Percentiles rank a stretch among this genome's conserved stretches.
phyloP scores from a whole-genome alignment of 768 basidiomycete genomes.

The Mycena alexandri region DNA sequence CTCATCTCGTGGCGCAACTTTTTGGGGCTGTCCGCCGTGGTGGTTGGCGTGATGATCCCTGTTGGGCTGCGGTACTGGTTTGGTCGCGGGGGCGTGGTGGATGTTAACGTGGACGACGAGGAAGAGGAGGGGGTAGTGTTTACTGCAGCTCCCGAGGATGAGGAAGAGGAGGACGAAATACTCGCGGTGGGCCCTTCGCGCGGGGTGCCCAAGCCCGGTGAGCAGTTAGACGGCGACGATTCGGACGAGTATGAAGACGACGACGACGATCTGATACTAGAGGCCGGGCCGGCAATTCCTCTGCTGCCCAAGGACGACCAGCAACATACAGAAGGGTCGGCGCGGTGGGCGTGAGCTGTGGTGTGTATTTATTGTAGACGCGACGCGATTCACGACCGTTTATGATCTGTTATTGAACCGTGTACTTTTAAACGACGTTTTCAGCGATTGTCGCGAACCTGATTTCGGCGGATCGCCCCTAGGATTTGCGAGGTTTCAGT shows the following conservation, averaged over 20 bases:
- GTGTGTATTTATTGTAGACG: slow-evolving; percentile 30
- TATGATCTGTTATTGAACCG: not conserved
- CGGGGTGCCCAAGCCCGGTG: slow-evolving; percentile 48
- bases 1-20: slow-evolving; percentile 94
- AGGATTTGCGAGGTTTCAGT: too few species aligned
- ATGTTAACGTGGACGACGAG: slow-evolving; percentile 46
- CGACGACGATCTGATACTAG: slow-evolving; percentile 80
- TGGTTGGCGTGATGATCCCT: slow-evolving; percentile 93
- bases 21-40: slow-evolving; percentile 85
- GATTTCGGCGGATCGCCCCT: too few species aligned
- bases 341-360: slow-evolving; percentile 8
- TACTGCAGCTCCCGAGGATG: slow-evolving; percentile 39
- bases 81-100: slow-evolving; percentile 64
- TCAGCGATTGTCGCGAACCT: slow-evolving; percentile 5
- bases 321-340: not conserved
- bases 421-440: slow-evolving; percentile 1
- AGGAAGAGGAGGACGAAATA: slow-evolving; percentile 58
- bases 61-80: slow-evolving; percentile 91
- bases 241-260: slow-evolving; percentile 60
- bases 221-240: slow-evolving; percentile 47
- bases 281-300: slow-evolving; percentile 73
- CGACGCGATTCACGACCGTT: slow-evolving; percentile 6
- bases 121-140: slow-evolving; percentile 25
- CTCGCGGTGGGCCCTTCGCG: slow-evolving; percentile 69
- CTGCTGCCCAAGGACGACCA: slow-evolving; percentile 36